phyloP scores from a whole-genome alignment of 2,329 filamentous ascomycete species.

The Epichloe glyceriae region DNA sequence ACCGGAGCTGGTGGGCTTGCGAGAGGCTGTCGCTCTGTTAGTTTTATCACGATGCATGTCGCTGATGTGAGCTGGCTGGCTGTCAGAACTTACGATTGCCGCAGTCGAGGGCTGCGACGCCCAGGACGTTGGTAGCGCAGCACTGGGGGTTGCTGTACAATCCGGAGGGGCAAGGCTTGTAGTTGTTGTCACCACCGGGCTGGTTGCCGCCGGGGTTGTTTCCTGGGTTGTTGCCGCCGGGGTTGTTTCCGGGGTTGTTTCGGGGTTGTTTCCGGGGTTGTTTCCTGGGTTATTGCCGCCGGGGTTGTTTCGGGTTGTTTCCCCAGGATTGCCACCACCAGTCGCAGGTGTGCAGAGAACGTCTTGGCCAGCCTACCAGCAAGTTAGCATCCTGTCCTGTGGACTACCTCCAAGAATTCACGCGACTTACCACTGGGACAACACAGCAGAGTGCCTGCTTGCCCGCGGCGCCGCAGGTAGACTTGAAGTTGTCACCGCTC shows the following conservation, averaged over 20 bases:
- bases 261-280: neutral
- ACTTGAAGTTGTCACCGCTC: constrained; percentile 3
- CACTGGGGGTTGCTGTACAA: constrained; percentile 9
- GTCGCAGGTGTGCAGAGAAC: neutral
- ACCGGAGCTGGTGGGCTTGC: neutral
- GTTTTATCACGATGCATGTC: neutral
- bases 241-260: neutral
- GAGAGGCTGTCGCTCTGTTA: constrained; percentile 1
- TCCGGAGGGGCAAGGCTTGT: constrained; percentile 1
- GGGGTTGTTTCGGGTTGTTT: neutral
- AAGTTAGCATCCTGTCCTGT: neutral
- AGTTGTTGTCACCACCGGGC: neutral
- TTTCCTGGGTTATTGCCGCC: neutral
- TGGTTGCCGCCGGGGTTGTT: neutral
- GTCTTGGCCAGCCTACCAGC: neutral
- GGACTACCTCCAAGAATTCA: accelerated
- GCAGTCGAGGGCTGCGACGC: constrained; percentile 6
- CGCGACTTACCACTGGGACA: constrained; percentile 4
- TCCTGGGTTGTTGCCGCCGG: neutral
- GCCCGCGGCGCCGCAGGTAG: constrained; percentile 1
- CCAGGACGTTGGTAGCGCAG: constrained; percentile 5
- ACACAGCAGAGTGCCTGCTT: constrained; percentile 7
- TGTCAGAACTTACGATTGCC: constrained; percentile 4
- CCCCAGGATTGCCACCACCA: neutral
- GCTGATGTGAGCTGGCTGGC: neutral